Evolutionary conservation across 1,139 yeast genomes (phyloP).

Genomic region (Debaryomyces subglobosus): DNA sequence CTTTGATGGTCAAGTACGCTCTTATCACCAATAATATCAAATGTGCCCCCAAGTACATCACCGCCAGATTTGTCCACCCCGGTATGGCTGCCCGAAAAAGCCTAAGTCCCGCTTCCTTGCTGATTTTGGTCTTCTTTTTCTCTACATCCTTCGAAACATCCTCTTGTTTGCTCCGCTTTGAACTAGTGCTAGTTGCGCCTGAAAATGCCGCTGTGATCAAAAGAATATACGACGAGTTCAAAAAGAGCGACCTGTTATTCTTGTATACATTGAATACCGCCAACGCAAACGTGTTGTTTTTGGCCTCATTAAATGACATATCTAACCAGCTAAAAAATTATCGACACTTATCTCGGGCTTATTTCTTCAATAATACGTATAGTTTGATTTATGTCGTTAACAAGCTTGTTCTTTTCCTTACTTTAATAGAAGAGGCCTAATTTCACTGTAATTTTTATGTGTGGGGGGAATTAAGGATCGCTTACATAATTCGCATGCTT

Average conservation of each 20-base stretch:
- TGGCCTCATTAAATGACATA: not conserved
- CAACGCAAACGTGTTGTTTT: slow-evolving; percentile 18
- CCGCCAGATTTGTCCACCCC: slow-evolving; percentile 30
- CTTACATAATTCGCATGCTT: not conserved
- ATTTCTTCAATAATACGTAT: not conserved
- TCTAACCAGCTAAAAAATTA: not conserved
- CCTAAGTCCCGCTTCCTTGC: slow-evolving; percentile 36
- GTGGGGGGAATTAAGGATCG: slow-evolving; percentile 3
- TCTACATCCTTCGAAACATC: slow-evolving; percentile 13
- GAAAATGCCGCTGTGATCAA: slow-evolving; percentile 50
- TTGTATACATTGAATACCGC: slow-evolving; percentile 42
- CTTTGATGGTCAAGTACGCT: slow-evolving; percentile 77
- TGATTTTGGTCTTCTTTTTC: slow-evolving; percentile 32
- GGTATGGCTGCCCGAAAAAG: slow-evolving; percentile 47
- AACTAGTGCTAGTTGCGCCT: slow-evolving; percentile 41
- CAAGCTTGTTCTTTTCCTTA: not conserved
- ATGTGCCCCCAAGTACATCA: slow-evolving; percentile 56
- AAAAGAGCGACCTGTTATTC: slow-evolving; percentile 49
- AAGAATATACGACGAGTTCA: slow-evolving; percentile 52
- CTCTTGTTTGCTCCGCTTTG: slow-evolving; percentile 13
- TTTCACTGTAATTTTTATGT: not conserved
- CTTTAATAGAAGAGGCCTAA: not conserved
- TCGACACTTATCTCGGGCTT: too few relatives aligned
- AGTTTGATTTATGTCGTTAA: not conserved
- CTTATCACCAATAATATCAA: slow-evolving; percentile 63